Base-by-base conservation (phyloP, 768 basidiomycete species). In the Goffeauzyma gilvescens region DNA sequence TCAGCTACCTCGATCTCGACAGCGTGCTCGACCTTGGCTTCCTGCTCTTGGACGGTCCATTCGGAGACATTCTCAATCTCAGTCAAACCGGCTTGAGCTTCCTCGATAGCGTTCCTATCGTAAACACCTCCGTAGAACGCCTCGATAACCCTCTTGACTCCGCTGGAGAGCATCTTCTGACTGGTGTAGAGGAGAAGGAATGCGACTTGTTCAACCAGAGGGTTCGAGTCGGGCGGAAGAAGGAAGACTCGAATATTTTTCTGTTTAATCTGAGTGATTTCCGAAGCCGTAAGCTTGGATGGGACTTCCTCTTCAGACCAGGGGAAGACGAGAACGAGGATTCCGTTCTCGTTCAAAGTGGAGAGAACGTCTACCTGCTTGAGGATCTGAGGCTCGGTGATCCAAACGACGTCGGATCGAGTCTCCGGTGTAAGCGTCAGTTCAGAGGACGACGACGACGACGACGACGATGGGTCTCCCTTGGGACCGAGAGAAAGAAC, bases 231-330 rank as follows among this genome's bases (percentile, higher is more conserved):
- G n/a, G 36, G 36, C 32, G 62, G 49, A 35, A 66, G 62, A 24
- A 66, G 63, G 45, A 65, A 64, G 2, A 65, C 55, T n/a, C 64
- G 53, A 32, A 62, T 52, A 32, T 72, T 63, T 28, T 74, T 74
- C 35, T 72, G 66, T 25, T 63, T 52, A 50, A 80, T 68, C 33
- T 71, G 54, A 12, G 65, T 55, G 27, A 70, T 56, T 40, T 71
- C 69, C 8, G 71, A 65, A 10, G 68, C 48, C 1, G 77, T 69
- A 28, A 90, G 68, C 57, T 76, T 86, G 32, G 75, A 67, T 5
- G 71, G 59, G 27, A 93, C 67, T 55, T 96, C 87, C 10, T 74
- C 72, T 21, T 71, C 55, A 3, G 78, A 70, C 85, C 85, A 93
- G 2, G 85, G 75, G 39, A 73, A 63, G 41, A 90, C 61, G 42